Conservation (phyloP, 73 alveolate genomes). For the Durusdinium trenchii region DNA sequence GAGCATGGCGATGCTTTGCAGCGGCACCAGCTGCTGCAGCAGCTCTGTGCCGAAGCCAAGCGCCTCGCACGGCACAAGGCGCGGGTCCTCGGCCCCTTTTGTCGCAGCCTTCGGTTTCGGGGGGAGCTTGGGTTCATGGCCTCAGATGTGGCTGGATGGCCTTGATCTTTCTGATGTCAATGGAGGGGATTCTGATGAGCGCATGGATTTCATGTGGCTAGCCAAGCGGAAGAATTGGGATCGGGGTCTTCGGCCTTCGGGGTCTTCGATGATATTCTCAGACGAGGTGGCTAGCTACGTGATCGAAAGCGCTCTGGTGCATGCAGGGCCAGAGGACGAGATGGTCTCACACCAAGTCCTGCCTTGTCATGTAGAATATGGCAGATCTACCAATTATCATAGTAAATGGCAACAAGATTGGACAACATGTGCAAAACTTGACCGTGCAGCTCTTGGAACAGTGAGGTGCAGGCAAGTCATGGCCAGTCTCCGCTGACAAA, state of each 20-base stretch:
- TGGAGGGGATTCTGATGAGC: too few species aligned
- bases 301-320: slow-evolving; percentile 88
- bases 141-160: too few species aligned
- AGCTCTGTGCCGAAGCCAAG: slow-evolving; percentile 55
- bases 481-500: not conserved
- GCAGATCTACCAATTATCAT: too few species aligned
- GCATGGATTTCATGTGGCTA: too few species aligned
- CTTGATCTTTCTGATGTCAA: too few species aligned
- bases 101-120: too few species aligned
- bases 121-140: too few species aligned
- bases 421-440: not conserved
- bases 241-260: too few species aligned
- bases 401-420: too few species aligned
- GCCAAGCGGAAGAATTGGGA: too few species aligned
- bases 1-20: slow-evolving; percentile 38
- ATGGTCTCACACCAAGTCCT: not conserved
- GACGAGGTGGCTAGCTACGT: slow-evolving; percentile 88
- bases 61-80: slow-evolving; percentile 95
- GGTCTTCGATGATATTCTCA: not conserved
- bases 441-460: not conserved
- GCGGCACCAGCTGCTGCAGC: slow-evolving; percentile 42
- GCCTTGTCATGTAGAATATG: not conserved
- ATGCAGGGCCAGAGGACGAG: slow-evolving; percentile 41
- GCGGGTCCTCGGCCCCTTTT: not conserved
- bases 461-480: not conserved